Evolutionary conservation across 306 rosid genomes (phyloP), one percentile per base, ranked within the genome.

Genomic region (Rosa rugosa): DNA sequence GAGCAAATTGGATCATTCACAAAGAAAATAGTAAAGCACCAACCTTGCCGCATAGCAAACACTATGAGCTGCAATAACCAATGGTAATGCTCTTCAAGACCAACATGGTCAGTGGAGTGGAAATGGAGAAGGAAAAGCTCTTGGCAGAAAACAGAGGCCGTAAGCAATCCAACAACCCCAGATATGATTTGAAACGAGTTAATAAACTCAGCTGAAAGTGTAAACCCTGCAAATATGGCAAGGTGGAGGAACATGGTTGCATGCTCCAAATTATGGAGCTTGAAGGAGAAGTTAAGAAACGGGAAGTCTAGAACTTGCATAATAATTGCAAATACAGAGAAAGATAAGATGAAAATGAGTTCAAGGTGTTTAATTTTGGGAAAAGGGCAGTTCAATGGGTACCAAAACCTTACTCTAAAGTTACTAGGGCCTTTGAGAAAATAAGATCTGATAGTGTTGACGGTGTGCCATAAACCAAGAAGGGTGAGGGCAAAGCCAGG

Each of bases 181-280:
- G n/a, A 91, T 54, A 91, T 83, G 72, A 80, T 83, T 11, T 86
- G 86, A 50, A 86, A 68, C 5, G 93, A 87, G 81, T 79, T 87
- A 22, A 83, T 88, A 63, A 92, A 76, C 83, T 92, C 97, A 0
- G 86, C 77, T 22, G 81, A 87, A 84, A 94, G 90, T 34, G 85
- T 53, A 76, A 91, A 94, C 31, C 97, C 90, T 5, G 97, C 89
- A 84, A 92, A 94, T 75, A 92, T 62, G 74, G 88, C 88, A 27
- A 92, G 93, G 86, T 94, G 97, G 83, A 92, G 80, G 89, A 92
- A 94, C 94, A 94, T 92, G 72, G 97, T 90, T 60, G 97, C 99
- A 81, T 91, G 97, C 86, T 92, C 97, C 31, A 91, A 86, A 90
- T 83, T 88, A 84, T 88, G 85, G 68, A 88, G 92, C 84, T 88